Conservation (phyloP, 108 stramenopile species). For the Cyclotella cryptica region DNA sequence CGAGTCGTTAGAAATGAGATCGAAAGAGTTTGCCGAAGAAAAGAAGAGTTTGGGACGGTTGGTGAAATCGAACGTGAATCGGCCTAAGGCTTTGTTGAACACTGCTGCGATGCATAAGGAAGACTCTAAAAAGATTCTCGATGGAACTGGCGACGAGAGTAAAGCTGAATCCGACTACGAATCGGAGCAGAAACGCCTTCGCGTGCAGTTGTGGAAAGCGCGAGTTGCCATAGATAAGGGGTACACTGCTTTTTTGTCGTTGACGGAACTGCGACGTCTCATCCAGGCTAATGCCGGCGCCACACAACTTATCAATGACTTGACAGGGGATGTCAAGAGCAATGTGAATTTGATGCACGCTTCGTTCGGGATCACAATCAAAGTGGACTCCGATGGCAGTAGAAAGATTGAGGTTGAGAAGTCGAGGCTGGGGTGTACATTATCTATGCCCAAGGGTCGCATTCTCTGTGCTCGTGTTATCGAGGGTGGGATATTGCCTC, state of each 20-base stretch:
- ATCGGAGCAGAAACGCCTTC: constrained; percentile 43
- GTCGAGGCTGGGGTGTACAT: constrained; percentile 23
- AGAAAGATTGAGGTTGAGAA: constrained; percentile 47
- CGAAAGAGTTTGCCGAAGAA: constrained; percentile 75
- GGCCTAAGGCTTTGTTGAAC: constrained; percentile 84
- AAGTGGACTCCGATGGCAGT: constrained; percentile 21
- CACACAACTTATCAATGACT: constrained; percentile 50
- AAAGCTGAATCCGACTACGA: constrained; percentile 44
- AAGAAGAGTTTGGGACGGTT: constrained; percentile 72
- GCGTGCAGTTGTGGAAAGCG: constrained; percentile 79
- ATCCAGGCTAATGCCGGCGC: constrained; percentile 43
- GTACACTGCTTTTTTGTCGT: constrained; percentile 73
- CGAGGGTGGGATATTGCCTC: constrained; percentile 81
- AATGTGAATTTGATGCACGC: constrained; percentile 75
- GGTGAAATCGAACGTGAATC: constrained; percentile 72
- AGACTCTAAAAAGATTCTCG: constrained; percentile 21
- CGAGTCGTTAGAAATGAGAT: constrained; percentile 46
- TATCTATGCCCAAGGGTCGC: constrained; percentile 81
- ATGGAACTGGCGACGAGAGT: constrained; percentile 41
- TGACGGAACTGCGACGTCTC: constrained; percentile 72
- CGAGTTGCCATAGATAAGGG: constrained; percentile 85
- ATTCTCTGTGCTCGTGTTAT: constrained; percentile 68
- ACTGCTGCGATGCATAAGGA: constrained; percentile 49
- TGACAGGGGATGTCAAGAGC: constrained; percentile 69
- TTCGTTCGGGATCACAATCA: constrained; percentile 65